Evolutionary conservation across 495 filamentous ascomycete species (phyloP), one percentile per base, ranked within the genome.

Genomic region (Paragyromitra xinjiangensis): DNA sequence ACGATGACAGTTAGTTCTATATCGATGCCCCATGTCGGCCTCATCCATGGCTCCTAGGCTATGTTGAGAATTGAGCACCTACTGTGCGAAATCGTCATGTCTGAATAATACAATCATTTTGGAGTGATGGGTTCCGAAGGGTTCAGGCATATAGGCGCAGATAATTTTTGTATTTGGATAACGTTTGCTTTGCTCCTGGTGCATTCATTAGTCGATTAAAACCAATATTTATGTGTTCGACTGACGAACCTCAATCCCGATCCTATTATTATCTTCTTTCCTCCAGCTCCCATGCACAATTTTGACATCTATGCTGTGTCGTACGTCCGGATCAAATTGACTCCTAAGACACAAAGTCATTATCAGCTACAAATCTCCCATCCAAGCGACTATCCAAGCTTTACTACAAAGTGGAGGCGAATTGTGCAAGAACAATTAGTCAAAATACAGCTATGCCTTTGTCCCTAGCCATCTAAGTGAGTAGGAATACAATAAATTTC

Each of bases 281-380:
- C 91, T 93, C 94, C 94, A 97, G 62, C 92, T 94, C 1, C 94
- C 94, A 85, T 97, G 94, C 12, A 97, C 87, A 39, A 97, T 85
- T 77, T 92, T 91, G 8, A 97, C 88, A 62, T 89, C 85, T 11
- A 94, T 89, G 0, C 91, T 73, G 56, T 85, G 79, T 24, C 88
- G 86, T 9, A 91, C 88, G 84, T 95, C 93, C 6, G 86, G 81
- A 73, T 97, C 92, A 75, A 97, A 91, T 9, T 85, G 82, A 29
- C 48, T 37, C 77, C 74, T 79, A 12, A 37, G 44, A 1, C 40
- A 26, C 12, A 67, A 59, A 87, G 85, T 16, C 87, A 84, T 37
- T 48, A 44, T 67, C 48, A 78, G 68, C 66, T 45, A 16, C 24
- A 39, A 22, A 63, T 16, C 37, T 44, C 11, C 29, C 5, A 34